Base-by-base conservation (phyloP, 1,284 basidiomycete species). In the Ustilago tritici region DNA sequence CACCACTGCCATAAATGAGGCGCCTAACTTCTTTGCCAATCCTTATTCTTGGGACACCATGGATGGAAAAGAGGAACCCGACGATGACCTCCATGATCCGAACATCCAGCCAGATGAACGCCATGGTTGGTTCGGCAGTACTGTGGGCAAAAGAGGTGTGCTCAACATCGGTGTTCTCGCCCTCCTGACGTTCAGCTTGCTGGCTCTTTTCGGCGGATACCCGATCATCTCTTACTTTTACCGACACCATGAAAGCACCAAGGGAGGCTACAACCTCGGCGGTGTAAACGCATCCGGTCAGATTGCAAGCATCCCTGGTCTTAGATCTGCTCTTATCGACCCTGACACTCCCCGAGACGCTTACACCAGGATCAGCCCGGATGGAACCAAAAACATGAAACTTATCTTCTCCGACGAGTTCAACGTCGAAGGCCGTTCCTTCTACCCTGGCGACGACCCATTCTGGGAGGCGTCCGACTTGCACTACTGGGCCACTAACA, bases 161-260 rank as follows among this genome's bases (percentile, higher is more conserved):
- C 67, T 85, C 66, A 90, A 93, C 80, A 90, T 91, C 56, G 88
- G 90, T 0, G 87, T 87, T 11, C 84, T 90, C 15, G 84, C 88
- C 49, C 63, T 88, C 38, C 84, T 89, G 32, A 81, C 85, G 19
- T 63, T 59, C 6, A 87, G 85, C 0, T 86, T 92, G 59, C 84
- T 92, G 10, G 86, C 86, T 59, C 89, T 95, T 8, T 95, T 95
- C 84, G 90, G 92, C 31, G 90, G 91, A 50, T 95, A 93, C 81
- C 94, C 94, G 2, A 90, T 95, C 80, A 83, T 93, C 78, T 56
- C 74, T 0, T 76, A 81, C 70, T 65, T 62, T 49, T 40, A 65
- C 2, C 57, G 67, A n/a, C 55, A 34, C 17, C 54, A 58, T 19
- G 67, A 69, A 14, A 59, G 53, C 54, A 77, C 63, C 15, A 81